A percentile compares a stretch with the other conserved stretches of the same genome.
These are phyloP conservation scores for Pseudocercospora eumusae DNA, from an alignment of 2,329 filamentous ascomycete genomes.

Conservation along the genomic window DNA sequence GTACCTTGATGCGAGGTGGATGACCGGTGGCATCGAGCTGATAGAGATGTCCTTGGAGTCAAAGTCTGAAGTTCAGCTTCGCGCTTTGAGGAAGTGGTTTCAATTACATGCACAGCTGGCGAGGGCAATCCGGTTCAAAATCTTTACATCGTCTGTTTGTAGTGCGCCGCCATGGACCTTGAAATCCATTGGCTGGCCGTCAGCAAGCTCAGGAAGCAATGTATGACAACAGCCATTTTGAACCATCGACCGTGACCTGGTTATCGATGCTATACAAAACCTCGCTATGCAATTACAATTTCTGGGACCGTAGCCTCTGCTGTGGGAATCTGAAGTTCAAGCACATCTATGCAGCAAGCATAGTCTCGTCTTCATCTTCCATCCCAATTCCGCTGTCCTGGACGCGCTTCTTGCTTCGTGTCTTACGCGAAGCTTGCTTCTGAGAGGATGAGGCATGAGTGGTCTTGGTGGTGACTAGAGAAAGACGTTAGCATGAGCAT, in stretches of 20 bases:
- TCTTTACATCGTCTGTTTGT: too few relatives aligned
- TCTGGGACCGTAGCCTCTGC: background rate
- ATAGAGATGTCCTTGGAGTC: too few relatives aligned
- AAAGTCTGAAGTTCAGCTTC: too few relatives aligned
- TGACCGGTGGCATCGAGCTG: too few relatives aligned
- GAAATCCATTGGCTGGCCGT: background rate
- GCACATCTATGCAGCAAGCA: slow-evolving; percentile 15
- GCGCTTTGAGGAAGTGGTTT: too few relatives aligned
- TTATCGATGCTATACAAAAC: background rate
- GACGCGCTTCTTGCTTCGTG: slow-evolving; percentile 28
- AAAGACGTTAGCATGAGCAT: background rate
- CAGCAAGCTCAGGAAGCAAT: background rate
- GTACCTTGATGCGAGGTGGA: too few relatives aligned
- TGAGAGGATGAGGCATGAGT: background rate
- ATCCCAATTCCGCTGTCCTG: slow-evolving; percentile 35
- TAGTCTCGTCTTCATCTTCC: slow-evolving; percentile 23
- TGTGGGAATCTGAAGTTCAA: background rate
- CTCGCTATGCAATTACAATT: slow-evolving; percentile 9
- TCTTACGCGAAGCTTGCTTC: slow-evolving; percentile 1
- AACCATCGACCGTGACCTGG: background rate
- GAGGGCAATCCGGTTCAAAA: too few relatives aligned
- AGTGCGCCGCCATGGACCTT: background rate
- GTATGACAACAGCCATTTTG: background rate
- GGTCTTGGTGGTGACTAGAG: slow-evolving; percentile 17
- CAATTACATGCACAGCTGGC: too few relatives aligned